These are phyloP conservation scores for Thraustotheca clavata DNA, from an alignment of 352 stramenopile species.

Conservation along the genomic window DNA sequence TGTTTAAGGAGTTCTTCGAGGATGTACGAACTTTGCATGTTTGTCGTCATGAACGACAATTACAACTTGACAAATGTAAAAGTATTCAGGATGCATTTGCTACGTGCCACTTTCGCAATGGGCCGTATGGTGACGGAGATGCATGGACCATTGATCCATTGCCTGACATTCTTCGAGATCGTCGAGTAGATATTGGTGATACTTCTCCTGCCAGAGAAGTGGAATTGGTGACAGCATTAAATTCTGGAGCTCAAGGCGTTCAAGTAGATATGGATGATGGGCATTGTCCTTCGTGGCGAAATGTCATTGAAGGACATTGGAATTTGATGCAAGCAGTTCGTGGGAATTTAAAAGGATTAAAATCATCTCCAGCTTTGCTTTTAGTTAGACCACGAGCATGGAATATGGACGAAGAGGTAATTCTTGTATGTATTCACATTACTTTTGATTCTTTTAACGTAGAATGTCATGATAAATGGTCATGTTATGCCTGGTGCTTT, in stretches of 20 bases:
- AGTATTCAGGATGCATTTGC: neutral
- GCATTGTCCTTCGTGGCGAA: constrained; percentile 6
- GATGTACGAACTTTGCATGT: neutral
- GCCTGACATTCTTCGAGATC: constrained; percentile 2
- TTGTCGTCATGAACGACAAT: neutral
- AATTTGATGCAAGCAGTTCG: neutral
- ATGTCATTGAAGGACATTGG: neutral
- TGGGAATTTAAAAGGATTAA: neutral
- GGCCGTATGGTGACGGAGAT: neutral
- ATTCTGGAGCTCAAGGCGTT: constrained; percentile 14
- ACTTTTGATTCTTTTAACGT: neutral
- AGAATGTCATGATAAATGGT: constrained; percentile 10
- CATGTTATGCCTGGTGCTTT: neutral
- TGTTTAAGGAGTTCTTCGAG: neutral
- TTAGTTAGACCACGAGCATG: constrained; percentile 5
- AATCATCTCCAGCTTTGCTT: neutral
- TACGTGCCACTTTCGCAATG: neutral
- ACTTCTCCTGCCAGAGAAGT: neutral
- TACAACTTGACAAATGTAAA: constrained; percentile 1
- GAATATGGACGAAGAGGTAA: constrained; percentile 21
- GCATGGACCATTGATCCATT: constrained; percentile 12
- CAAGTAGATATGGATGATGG: constrained; percentile 18
- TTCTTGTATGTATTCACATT: neutral
- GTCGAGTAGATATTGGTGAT: constrained; percentile 10
- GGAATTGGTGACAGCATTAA: constrained; percentile 1